Evolutionary conservation across 176 grass and related monocot species (phyloP), one percentile per base, ranked within the genome.

Genomic region (Bromus sterilis): DNA sequence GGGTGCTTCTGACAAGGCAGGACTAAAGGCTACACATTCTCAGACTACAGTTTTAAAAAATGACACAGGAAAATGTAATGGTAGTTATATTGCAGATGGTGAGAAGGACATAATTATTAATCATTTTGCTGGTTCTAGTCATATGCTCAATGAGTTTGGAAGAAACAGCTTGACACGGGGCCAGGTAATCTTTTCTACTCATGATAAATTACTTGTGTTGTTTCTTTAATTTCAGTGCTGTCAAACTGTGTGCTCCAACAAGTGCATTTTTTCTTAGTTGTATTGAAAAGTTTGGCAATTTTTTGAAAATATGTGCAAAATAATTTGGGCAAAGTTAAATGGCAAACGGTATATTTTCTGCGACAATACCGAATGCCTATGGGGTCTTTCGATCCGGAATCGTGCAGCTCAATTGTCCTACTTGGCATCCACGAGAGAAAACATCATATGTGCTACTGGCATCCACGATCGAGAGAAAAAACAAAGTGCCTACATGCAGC

Each of bases 131-230:
- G 80, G 41, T 62, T 69, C 43, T 71, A 53, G 15, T 69, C 29
- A 56, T 69, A 43, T 79, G 55, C 36, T 56, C 5, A 55, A 31
- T 56, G 35, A 56, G 57, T 75, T 78, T 15, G 41, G 78, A n/a
- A 79, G 74, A 43, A 75, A 79, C 29, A 49, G 58, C 5, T 31
- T 82, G 56, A 86, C 46, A 67, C 20, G 24, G 24, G 64, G 62
- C 73, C 83, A 90, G 83, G 88, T 90, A 67, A 82, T 6, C 24
- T 78, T 57, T 86, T 78, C 24, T 63, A 43, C 42, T 24, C 40
- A 33, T 20, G 37, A 24, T 29, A 58, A 51, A 18, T 66, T 31
- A 57, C 32, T 34, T 71, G 7, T 51, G 13, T 20, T 85, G 24
- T 60, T 55, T 74, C 16, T 67, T 60, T 32, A 20, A 77, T 60